Conservation (phyloP, 768 basidiomycete genomes). For the Xerocomus brunneocitrinus region DNA sequence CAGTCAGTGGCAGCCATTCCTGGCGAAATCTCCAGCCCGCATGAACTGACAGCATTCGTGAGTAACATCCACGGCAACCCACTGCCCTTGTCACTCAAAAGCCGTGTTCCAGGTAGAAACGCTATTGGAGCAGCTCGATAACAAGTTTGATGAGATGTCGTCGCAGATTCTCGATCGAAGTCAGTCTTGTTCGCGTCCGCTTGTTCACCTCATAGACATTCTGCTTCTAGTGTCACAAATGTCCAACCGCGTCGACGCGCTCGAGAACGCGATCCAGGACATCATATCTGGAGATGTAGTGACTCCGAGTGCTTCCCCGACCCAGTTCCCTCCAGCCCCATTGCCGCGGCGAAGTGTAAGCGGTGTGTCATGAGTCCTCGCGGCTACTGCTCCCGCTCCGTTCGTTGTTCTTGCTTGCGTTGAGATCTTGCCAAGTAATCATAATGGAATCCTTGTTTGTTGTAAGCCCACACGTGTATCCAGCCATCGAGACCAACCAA, state of each 20-base stretch:
- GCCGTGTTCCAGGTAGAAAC: conserved; percentile 66
- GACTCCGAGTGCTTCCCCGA: conserved; percentile 53
- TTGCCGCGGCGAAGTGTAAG: conserved; percentile 43
- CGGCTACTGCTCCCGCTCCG: conserved; percentile 9
- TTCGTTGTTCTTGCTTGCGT: conserved; percentile 11
- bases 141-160: conserved; percentile 92
- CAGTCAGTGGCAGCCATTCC: conserved; percentile 34
- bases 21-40: conserved; percentile 83
- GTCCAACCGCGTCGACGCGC: conserved; percentile 85
- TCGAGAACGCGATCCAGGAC: conserved; percentile 89
- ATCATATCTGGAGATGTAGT: conserved; percentile 74
- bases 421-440: conserved; percentile 12
- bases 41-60: conserved; percentile 92
- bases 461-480: conserved; percentile 11
- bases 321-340: conserved; percentile 34
- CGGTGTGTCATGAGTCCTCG: conserved; percentile 18
- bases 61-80: conserved; percentile 31
- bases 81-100: background rate
- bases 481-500: background rate
- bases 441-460: conserved; percentile 11
- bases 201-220: conserved; percentile 6
- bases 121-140: conserved; percentile 81
- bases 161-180: conserved; percentile 81
- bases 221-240: conserved; percentile 74
- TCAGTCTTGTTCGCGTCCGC: conserved; percentile 35